Conservation (phyloP, 2,329 filamentous ascomycete species). For the Cytospora paraplurivora region DNA sequence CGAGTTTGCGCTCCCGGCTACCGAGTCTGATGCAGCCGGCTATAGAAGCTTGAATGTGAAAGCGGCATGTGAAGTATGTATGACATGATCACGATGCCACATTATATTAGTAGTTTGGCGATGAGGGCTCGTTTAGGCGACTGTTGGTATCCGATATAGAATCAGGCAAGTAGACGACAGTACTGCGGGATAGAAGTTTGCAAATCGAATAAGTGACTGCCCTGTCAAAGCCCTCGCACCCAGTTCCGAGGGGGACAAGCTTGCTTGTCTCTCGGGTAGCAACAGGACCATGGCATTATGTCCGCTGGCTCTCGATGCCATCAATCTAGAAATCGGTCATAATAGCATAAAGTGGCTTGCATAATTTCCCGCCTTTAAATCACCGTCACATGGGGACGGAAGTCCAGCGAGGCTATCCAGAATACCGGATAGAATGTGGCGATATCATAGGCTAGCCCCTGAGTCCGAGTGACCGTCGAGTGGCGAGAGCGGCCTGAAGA, state of each 20-base stretch:
- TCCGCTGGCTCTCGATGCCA: background rate
- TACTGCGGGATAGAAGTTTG: background rate
- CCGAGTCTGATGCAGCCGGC: background rate
- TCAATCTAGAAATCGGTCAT: background rate
- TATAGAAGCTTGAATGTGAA: background rate
- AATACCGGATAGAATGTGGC: background rate
- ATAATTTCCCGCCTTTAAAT: background rate
- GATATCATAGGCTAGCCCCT: background rate
- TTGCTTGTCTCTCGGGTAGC: constrained; percentile 2
- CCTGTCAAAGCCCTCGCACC: background rate
- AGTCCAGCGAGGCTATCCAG: background rate
- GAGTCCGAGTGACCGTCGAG: background rate
- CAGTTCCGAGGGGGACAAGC: background rate
- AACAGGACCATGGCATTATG: background rate
- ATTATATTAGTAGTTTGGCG: background rate
- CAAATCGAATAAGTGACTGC: background rate
- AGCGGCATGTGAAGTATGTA: background rate
- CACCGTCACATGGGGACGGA: background rate
- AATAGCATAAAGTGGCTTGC: background rate
- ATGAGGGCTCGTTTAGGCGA: background rate
- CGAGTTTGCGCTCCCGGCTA: background rate
- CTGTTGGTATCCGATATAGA: background rate
- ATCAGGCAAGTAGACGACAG: too few species aligned
- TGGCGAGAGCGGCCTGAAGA: background rate
- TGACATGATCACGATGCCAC: background rate